Percentiles rank a stretch among this genome's conserved stretches.
Evolutionary conservation across 164 flowering plant genomes (phyloP).

Genomic region (Malania oleifera): DNA sequence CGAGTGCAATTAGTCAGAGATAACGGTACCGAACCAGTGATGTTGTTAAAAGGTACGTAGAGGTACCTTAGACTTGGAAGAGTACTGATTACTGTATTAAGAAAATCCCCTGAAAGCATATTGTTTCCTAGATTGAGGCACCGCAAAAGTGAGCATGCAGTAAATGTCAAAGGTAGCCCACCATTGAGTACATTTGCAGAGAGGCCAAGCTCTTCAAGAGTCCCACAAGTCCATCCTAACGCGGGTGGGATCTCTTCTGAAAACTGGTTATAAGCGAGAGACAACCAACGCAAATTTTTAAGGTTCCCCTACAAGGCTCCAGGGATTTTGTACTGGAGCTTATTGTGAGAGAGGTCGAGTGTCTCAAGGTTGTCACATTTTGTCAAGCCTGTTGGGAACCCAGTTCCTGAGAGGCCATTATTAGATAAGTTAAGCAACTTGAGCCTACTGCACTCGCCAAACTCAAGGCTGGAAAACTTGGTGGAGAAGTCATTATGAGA

Average conservation of each 20-base stretch:
- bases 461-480: slow-evolving; percentile 31
- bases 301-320: slow-evolving; percentile 32
- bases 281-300: slow-evolving; percentile 35
- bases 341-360: slow-evolving; percentile 51
- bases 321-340: slow-evolving; percentile 36
- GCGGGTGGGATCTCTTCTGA: slow-evolving; percentile 57
- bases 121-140: slow-evolving; percentile 56
- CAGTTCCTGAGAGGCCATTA: slow-evolving; percentile 40
- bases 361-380: slow-evolving; percentile 43
- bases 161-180: slow-evolving; percentile 46
- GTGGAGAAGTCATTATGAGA: slow-evolving; percentile 67
- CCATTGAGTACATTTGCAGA: slow-evolving; percentile 55
- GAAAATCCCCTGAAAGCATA: slow-evolving; percentile 58
- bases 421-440: slow-evolving; percentile 46
- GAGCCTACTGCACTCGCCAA: slow-evolving; percentile 53
- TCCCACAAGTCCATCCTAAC: slow-evolving; percentile 39
- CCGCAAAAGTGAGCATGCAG: slow-evolving; percentile 39
- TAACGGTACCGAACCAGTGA: slow-evolving; percentile 55
- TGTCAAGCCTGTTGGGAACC: slow-evolving; percentile 34
- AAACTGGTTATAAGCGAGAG: slow-evolving; percentile 49
- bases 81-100: slow-evolving; percentile 41
- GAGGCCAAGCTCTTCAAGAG: slow-evolving; percentile 56
- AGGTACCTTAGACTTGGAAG: slow-evolving; percentile 41
- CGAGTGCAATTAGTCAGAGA: slow-evolving; percentile 43
- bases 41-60: slow-evolving; percentile 53